Percentiles rank a stretch among this genome's conserved stretches.
Conservation (phyloP, 2,329 filamentous ascomycete genomes). For the Colletotrichum sansevieriae region DNA sequence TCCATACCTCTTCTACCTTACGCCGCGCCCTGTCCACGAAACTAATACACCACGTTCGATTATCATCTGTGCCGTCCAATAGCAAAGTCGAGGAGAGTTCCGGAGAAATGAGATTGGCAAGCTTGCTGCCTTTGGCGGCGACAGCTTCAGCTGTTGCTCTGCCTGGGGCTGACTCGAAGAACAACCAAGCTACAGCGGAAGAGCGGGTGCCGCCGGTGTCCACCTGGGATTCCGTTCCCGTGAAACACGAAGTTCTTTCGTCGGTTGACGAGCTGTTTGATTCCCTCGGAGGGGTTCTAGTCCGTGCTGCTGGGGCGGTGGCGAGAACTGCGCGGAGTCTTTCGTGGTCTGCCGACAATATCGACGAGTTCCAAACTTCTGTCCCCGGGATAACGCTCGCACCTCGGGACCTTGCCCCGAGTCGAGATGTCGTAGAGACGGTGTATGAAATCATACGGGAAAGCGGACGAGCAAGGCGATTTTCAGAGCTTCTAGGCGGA, state of each 20-base stretch:
- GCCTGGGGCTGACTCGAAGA: background rate
- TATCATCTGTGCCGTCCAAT: background rate
- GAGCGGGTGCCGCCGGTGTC: background rate
- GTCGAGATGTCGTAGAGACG: background rate
- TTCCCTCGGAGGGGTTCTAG: background rate
- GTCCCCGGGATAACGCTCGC: no score
- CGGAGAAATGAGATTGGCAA: slow-evolving; percentile 15
- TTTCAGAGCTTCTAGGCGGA: slow-evolving; percentile 13
- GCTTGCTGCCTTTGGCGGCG: slow-evolving; percentile 13
- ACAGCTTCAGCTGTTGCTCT: background rate
- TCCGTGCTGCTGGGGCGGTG: background rate
- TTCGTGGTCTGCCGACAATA: background rate
- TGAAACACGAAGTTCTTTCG: background rate
- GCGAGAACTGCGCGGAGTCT: background rate
- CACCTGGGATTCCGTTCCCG: background rate
- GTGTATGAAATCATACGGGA: slow-evolving; percentile 6
- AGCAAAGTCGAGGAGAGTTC: background rate
- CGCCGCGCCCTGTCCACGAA: slow-evolving; percentile 4
- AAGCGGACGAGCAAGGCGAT: background rate
- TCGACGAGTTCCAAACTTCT: no score
- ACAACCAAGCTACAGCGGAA: background rate
- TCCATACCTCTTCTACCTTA: slow-evolving; percentile 6
- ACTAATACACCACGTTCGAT: slow-evolving; percentile 4
- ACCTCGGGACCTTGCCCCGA: background rate
- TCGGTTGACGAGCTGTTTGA: background rate